phyloP scores from a whole-genome alignment of 768 basidiomycete genomes.

The Daedaleopsis sinensis region DNA sequence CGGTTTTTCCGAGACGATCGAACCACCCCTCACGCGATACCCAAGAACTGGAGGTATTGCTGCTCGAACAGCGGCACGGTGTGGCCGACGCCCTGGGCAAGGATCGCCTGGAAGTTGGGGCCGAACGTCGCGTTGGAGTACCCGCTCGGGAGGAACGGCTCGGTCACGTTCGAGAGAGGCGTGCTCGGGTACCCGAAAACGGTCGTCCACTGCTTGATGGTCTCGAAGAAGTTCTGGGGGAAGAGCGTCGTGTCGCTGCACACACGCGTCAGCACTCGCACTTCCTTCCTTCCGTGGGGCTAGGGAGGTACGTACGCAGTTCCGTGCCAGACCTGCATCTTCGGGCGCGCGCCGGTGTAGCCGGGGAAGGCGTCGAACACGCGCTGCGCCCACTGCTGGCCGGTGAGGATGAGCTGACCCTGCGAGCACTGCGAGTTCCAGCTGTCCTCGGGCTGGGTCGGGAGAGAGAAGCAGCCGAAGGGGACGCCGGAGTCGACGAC shows the following conservation, averaged over 20 bases:
- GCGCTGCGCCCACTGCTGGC: constrained; percentile 50
- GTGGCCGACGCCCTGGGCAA: constrained; percentile 50
- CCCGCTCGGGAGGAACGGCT: constrained; percentile 46
- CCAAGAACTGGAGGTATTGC: constrained; percentile 52
- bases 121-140: constrained; percentile 55
- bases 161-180: constrained; percentile 37
- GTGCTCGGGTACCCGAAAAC: constrained; percentile 50
- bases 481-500: constrained; percentile 55
- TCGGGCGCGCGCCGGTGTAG: constrained; percentile 55
- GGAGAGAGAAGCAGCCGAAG: constrained; percentile 54
- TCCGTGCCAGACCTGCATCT: constrained; percentile 59
- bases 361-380: constrained; percentile 53
- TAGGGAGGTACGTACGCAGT: constrained; percentile 35
- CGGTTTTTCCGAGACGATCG: background rate
- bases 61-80: constrained; percentile 53
- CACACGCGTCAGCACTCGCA: background rate
- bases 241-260: constrained; percentile 52
- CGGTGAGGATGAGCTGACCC: constrained; percentile 47
- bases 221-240: constrained; percentile 53
- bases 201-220: constrained; percentile 59
- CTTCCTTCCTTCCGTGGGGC: too few species aligned
- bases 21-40: constrained; percentile 34
- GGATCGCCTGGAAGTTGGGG: constrained; percentile 51
- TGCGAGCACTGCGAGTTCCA: constrained; percentile 41
- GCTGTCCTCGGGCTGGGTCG: constrained; percentile 27